Percentiles rank a stretch among this genome's conserved stretches.
Evolutionary conservation across 192 early-diverging fungal genomes (phyloP).

Genomic region (Rhizoclosmatium sp.): DNA sequence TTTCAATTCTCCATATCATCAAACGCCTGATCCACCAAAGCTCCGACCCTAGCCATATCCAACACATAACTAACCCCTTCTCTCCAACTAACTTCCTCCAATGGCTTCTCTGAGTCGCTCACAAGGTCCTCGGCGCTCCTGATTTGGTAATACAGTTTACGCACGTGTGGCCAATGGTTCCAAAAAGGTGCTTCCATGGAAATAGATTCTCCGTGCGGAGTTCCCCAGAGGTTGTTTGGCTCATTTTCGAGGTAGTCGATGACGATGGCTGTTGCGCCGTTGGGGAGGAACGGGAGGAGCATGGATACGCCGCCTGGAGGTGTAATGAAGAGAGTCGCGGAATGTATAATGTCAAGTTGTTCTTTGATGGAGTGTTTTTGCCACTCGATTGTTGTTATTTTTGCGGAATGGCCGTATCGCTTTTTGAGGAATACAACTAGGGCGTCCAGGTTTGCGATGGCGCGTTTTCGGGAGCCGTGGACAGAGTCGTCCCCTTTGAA

Average conservation of each 20-base stretch:
- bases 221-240: slow-evolving; percentile 18
- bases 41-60: slow-evolving; percentile 24
- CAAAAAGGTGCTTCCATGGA: slow-evolving; percentile 48
- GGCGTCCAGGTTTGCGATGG: slow-evolving; percentile 38
- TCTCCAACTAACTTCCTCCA: slow-evolving; percentile 35
- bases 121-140: slow-evolving; percentile 1
- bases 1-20: slow-evolving; percentile 30
- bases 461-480: slow-evolving; percentile 22
- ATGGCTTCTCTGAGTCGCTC: background rate
- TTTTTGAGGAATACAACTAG: slow-evolving; percentile 7
- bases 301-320: slow-evolving; percentile 43
- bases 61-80: slow-evolving; percentile 35
- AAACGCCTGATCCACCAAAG: slow-evolving; percentile 42
- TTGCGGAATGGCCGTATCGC: slow-evolving; percentile 4
- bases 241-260: slow-evolving; percentile 44
- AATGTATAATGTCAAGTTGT: slow-evolving; percentile 32
- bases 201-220: slow-evolving; percentile 25
- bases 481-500: slow-evolving; percentile 16
- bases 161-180: slow-evolving; percentile 46
- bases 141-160: slow-evolving; percentile 48
- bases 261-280: slow-evolving; percentile 40
- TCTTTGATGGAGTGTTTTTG: slow-evolving; percentile 25
- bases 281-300: slow-evolving; percentile 43
- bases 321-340: slow-evolving; percentile 34
- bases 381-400: slow-evolving; percentile 25